A percentile compares a stretch with the other conserved stretches of the same genome.
Evolutionary conservation across 257 asterid species (phyloP).

Genomic region (Echites panduratus): DNA sequence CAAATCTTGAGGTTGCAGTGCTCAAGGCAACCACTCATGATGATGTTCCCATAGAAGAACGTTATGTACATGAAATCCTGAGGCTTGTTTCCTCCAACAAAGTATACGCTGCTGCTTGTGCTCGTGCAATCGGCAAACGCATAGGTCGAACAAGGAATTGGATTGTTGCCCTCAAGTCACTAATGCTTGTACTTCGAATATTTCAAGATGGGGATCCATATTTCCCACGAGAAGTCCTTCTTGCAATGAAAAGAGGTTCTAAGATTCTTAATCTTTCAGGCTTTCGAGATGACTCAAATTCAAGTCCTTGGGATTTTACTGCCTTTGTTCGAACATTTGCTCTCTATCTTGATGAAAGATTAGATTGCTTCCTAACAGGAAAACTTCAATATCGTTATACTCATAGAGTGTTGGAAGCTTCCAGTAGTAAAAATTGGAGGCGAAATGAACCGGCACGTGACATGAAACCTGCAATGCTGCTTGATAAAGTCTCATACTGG

Average conservation of each 20-base stretch:
- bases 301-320: slow-evolving; percentile 84
- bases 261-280: slow-evolving; percentile 63
- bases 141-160: slow-evolving; percentile 84
- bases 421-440: slow-evolving; percentile 23
- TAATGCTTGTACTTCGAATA: slow-evolving; percentile 70
- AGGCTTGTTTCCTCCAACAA: slow-evolving; percentile 63
- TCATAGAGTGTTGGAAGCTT: slow-evolving; percentile 17
- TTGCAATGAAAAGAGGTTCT: slow-evolving; percentile 78
- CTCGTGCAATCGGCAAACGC: slow-evolving; percentile 71
- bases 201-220: slow-evolving; percentile 90
- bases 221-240: slow-evolving; percentile 84
- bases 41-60: slow-evolving; percentile 55
- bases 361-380: slow-evolving; percentile 76
- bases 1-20: slow-evolving; percentile 62
- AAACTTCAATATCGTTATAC: slow-evolving; percentile 55
- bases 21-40: slow-evolving; percentile 85
- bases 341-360: slow-evolving; percentile 70
- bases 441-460: slow-evolving; percentile 43
- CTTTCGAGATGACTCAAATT: slow-evolving; percentile 71
- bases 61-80: slow-evolving; percentile 46
- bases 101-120: slow-evolving; percentile 60
- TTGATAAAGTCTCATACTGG: slow-evolving; percentile 65
- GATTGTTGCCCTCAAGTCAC: slow-evolving; percentile 69
- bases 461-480: slow-evolving; percentile 71
- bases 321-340: slow-evolving; percentile 81